Evolutionary conservation across 2,329 filamentous ascomycete species (phyloP).

Genomic region (Xylariales sp.): DNA sequence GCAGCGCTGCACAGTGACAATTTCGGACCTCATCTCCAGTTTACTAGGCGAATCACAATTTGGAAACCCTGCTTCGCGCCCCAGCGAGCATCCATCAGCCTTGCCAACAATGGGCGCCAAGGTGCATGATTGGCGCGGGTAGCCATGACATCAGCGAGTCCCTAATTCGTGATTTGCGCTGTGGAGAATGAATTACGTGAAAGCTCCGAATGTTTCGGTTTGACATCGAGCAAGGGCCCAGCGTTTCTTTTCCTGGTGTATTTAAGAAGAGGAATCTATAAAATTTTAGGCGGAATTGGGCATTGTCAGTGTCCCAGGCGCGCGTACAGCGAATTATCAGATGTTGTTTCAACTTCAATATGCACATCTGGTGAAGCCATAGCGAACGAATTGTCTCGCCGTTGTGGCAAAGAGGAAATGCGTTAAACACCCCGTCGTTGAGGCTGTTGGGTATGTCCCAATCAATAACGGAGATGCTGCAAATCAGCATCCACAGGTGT

Average conservation of each 20-base stretch:
- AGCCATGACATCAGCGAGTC: slow-evolving; percentile 31
- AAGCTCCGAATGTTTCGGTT: slow-evolving; percentile 8
- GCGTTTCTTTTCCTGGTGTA: background rate
- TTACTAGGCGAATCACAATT: slow-evolving; percentile 29
- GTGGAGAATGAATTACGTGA: slow-evolving; percentile 21
- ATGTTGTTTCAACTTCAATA: slow-evolving; percentile 9
- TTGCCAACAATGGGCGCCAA: slow-evolving; percentile 18
- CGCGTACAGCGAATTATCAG: background rate
- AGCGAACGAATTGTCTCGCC: background rate
- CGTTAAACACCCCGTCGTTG: background rate
- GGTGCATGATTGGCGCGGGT: slow-evolving; percentile 30
- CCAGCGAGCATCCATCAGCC: slow-evolving; percentile 28
- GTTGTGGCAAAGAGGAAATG: background rate
- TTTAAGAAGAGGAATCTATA: background rate
- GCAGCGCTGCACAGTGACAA: slow-evolving; percentile 24
- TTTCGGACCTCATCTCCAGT: slow-evolving; percentile 30
- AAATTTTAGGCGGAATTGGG: background rate
- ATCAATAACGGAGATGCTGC: background rate
- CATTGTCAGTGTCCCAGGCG: background rate
- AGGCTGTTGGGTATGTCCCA: background rate
- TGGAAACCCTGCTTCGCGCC: slow-evolving; percentile 2
- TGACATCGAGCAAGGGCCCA: background rate
- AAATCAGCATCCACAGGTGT: no score
- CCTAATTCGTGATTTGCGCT: slow-evolving; percentile 13
- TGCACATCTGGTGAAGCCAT: background rate